Percentiles rank a stretch among this genome's conserved stretches.
These are phyloP conservation scores for Jacaranda copaia DNA, from an alignment of 257 asterid genomes.

Conservation along the genomic window DNA sequence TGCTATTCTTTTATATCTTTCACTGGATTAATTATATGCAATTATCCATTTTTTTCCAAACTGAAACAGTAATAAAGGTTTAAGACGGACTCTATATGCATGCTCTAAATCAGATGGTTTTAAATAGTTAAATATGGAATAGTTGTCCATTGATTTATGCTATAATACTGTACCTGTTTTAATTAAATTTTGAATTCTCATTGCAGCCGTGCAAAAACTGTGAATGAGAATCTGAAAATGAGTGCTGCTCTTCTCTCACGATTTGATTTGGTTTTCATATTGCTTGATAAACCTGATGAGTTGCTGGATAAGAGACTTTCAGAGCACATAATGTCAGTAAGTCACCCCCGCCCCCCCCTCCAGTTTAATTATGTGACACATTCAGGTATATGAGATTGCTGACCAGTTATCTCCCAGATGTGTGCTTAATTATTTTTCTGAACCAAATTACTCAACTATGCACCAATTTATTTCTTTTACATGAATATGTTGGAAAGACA, in stretches of 20 bases:
- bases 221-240: slow-evolving; percentile 97
- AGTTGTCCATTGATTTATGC: slow-evolving; percentile 2
- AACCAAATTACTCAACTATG: background rate
- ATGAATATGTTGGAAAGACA: background rate
- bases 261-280: slow-evolving; percentile 96
- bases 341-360: too few species aligned
- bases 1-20: background rate
- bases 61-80: slow-evolving; percentile 19
- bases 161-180: slow-evolving; percentile 3
- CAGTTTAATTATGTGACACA: slow-evolving; percentile 27
- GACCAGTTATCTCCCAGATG: slow-evolving; percentile 20
- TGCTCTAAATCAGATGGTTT: slow-evolving; percentile 25
- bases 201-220: slow-evolving; percentile 99
- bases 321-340: slow-evolving; percentile 98
- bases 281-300: slow-evolving; percentile 97
- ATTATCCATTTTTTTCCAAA: background rate
- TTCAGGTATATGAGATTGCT: slow-evolving; percentile 5
- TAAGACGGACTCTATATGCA: slow-evolving; percentile 4
- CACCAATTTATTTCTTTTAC: background rate
- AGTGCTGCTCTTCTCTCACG: slow-evolving; percentile 94
- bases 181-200: slow-evolving; percentile 28
- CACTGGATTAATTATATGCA: slow-evolving; percentile 18
- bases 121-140: slow-evolving; percentile 21
- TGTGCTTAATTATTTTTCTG: background rate
- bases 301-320: slow-evolving; percentile 92